Evolutionary conservation across 352 stramenopile genomes (phyloP), one percentile per base, ranked within the genome.

Genomic region (Pythium volutum): DNA sequence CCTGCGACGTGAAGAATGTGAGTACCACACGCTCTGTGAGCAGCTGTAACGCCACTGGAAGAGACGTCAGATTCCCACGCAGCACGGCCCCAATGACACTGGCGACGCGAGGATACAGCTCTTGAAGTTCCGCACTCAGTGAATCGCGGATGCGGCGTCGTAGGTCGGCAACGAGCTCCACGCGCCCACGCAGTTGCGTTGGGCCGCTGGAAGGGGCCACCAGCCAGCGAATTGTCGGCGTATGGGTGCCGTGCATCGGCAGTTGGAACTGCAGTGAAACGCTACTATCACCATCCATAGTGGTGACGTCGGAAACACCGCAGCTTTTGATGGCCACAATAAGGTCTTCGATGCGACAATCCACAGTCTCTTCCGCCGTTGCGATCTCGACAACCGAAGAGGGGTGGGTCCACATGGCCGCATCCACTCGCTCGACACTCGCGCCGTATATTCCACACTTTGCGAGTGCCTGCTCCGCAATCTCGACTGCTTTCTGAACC

Each of bases 361-460:
- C 14, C 1, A 18, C 18, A 29, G 31, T 22, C 16, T 50, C 29
- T 4, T 46, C 27, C 23, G 31, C 11, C 5, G 47, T 47, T 3
- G 45, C 48, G 27, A 74, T 66, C 7, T 67, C 63, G 0, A 76
- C 31, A 16, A 61, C 14, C 10, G 18, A 20, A 1, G 51, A 23
- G 9, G 52, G 60, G 20, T 51, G 45, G 2, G n/a, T 48, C 52
- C 53, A 67, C 45, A 62, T 22, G 7, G 27, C 27, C 18, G 60
- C 61, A 26, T 67, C 52, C 20, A 57, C 26, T 6, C 60, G 46
- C 39, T 45, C 54, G 7, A 62, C 43, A n/a, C 18, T 48, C 4
- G 39, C 23, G 1, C 15, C 18, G 7, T 41, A 8, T 18, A 41
- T 20, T 11, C 60, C 60, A 48, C 53, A 57, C 20, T 33, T 31